Evolutionary conservation across 441 rosid species (phyloP).

Genomic region (Cnidoscolus chayamansa): DNA sequence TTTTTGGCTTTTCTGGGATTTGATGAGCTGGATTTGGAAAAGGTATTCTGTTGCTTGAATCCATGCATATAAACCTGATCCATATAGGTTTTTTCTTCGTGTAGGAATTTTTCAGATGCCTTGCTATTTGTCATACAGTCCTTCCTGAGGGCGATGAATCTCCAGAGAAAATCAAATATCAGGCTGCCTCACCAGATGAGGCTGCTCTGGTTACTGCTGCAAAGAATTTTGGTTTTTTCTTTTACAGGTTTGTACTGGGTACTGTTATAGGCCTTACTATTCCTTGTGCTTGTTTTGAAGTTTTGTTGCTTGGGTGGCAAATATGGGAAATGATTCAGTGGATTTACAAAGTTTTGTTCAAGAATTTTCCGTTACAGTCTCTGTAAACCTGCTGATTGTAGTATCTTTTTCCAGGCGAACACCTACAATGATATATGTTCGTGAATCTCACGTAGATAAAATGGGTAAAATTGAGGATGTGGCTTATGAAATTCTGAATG

Average conservation of each 20-base stretch:
- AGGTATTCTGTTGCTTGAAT: not conserved
- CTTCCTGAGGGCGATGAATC: constrained; percentile 99
- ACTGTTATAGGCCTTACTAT: not conserved
- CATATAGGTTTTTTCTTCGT: constrained; percentile 13
- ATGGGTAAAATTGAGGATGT: constrained; percentile 84
- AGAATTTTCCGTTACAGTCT: constrained; percentile 4
- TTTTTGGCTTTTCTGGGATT: no score
- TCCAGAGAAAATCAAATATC: constrained; percentile 88
- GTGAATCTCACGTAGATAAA: constrained; percentile 92
- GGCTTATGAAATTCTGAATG: constrained; percentile 90
- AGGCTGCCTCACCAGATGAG: constrained; percentile 99
- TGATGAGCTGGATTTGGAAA: no score
- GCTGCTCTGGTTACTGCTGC: constrained; percentile 98
- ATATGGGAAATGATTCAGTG: not conserved
- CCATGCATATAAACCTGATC: not conserved
- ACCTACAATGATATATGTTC: constrained; percentile 90
- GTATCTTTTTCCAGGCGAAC: constrained; percentile 63
- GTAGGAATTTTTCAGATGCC: constrained; percentile 92
- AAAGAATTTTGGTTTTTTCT: constrained; percentile 98
- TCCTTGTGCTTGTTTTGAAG: not conserved
- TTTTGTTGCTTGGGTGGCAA: not conserved
- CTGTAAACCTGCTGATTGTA: constrained; percentile 19
- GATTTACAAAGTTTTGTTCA: not conserved
- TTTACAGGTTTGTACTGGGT: constrained; percentile 54
- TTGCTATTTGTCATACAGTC: constrained; percentile 98